Conservation (phyloP, 305 asterid genomes). For the Fraxinus velutina region DNA sequence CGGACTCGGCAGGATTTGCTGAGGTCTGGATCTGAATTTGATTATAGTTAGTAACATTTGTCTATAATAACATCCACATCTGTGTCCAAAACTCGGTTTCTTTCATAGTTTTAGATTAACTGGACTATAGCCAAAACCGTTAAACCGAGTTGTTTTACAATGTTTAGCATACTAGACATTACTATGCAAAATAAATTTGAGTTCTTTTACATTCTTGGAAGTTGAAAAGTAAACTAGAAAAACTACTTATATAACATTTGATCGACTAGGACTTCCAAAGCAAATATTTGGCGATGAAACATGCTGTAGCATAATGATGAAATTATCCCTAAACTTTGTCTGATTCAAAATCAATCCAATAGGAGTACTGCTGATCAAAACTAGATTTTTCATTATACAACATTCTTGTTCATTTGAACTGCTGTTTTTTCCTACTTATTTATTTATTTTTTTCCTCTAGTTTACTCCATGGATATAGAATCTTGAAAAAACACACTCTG, state of each 20-base stretch:
- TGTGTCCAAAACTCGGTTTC: neutral
- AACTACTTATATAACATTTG: neutral
- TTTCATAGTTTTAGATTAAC: too few species aligned
- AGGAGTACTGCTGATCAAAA: neutral
- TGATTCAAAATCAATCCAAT: neutral
- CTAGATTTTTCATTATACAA: neutral
- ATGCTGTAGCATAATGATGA: neutral
- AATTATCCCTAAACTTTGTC: neutral
- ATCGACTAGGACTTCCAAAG: neutral
- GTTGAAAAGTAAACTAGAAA: neutral
- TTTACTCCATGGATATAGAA: neutral
- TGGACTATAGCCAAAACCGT: neutral
- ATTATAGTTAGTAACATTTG: neutral
- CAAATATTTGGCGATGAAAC: neutral
- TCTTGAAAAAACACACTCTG: neutral
- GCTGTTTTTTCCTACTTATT: neutral
- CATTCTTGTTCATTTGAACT: neutral
- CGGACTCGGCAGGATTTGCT: neutral
- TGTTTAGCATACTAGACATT: neutral
- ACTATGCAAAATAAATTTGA: neutral
- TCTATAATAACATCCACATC: neutral
- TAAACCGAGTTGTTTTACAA: neutral
- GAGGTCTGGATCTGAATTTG: neutral
- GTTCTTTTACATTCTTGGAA: neutral
- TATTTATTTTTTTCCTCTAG: too few species aligned